Evolutionary conservation across 768 basidiomycete species (phyloP), one percentile per base, ranked within the genome.

Genomic region (Tulasnella sp.): DNA sequence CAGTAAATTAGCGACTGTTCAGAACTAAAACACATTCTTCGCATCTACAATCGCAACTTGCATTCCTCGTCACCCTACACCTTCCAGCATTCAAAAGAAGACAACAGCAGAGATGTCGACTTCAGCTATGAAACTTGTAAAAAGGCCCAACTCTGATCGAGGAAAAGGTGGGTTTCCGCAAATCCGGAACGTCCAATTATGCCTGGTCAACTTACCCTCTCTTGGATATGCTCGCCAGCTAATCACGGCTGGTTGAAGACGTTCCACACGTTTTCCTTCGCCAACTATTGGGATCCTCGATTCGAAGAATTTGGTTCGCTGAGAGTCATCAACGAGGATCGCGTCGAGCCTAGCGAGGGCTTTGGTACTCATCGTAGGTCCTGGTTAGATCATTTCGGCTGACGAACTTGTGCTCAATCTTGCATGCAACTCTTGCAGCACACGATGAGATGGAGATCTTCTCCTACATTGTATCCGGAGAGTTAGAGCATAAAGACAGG

Each of bases 391-490:
- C 13, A 21, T 17, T 7, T n/a, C n/a, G n/a, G n/a, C n/a, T n/a
- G n/a, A n/a, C n/a, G n/a, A n/a, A n/a, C n/a, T n/a, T n/a, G n/a
- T n/a, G n/a, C n/a, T n/a, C n/a, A n/a, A n/a, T n/a, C n/a, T n/a
- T n/a, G n/a, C n/a, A n/a, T n/a, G n/a, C n/a, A n/a, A n/a, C n/a
- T n/a, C 13, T 11, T n/a, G 3, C 17, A 48, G 45, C 78, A 4
- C 91, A 94, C 67, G 77, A 81, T 30, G 85, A 88, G 69, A 89
- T 88, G 64, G 92, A 96, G 67, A 97, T 96, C 63, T 96, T 93
- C 73, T 85, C 84, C 1, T 95, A 96, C 68, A 75, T 94, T 58
- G 81, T 95, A 41, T 70, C 73, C 19, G 91, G 90, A 3, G 77
- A 84, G 66, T 76, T 92, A 30, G 85, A 90, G 68, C 90, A 93